Conservation (phyloP, 2,329 filamentous ascomycete genomes). For the Xylariales sp. region DNA sequence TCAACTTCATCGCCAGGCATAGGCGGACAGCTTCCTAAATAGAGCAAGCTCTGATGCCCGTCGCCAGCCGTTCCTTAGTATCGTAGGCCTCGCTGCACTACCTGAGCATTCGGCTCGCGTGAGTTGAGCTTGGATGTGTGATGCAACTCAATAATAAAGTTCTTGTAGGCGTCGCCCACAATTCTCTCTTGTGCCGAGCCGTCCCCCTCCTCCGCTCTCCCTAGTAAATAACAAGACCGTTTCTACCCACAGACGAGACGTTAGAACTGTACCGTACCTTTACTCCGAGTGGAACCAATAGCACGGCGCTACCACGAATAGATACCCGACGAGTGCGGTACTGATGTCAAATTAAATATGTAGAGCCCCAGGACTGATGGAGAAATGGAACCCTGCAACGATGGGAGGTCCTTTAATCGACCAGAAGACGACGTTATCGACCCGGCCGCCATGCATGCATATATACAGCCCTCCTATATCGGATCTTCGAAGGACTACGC, state of each 20-base stretch:
- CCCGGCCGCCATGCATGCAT: background rate
- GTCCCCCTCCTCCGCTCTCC: background rate
- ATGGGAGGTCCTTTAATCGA: background rate
- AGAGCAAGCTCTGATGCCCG: background rate
- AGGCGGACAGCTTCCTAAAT: conserved; percentile 12
- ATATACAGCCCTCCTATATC: conserved; percentile 27
- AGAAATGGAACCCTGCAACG: background rate
- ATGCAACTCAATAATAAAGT: conserved; percentile 3
- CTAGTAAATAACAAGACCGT: background rate
- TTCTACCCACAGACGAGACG: conserved; percentile 7
- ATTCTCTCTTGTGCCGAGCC: conserved; percentile 2
- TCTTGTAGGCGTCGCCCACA: background rate
- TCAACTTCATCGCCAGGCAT: background rate
- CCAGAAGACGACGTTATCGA: background rate
- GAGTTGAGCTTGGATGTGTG: conserved; percentile 8
- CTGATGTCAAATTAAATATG: conserved; percentile 15
- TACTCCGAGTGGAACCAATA: conserved; percentile 19
- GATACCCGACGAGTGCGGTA: background rate
- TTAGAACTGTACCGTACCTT: conserved; percentile 23
- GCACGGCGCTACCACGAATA: conserved; percentile 1
- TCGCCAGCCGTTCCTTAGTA: conserved; percentile 2
- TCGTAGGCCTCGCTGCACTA: conserved; percentile 6
- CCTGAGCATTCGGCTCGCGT: conserved; percentile 13
- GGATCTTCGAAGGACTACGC: conserved; percentile 10
- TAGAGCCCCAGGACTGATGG: conserved; percentile 4